Evolutionary conservation across 2,329 filamentous ascomycete genomes (phyloP), one percentile per base, ranked within the genome.

Genomic region (Sclerotinia glacialis): DNA sequence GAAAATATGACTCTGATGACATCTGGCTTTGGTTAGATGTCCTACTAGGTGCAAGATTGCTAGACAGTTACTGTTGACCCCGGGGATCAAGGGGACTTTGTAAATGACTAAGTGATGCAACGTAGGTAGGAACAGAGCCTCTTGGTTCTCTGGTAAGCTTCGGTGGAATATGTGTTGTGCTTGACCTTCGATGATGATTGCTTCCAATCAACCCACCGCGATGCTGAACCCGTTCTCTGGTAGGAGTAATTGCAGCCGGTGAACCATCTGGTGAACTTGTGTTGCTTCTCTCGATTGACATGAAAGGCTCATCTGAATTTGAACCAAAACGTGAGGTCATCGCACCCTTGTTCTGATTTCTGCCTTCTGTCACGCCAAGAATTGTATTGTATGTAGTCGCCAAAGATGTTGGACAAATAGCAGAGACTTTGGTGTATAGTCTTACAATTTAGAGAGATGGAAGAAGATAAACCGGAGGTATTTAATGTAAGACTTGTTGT

Each of bases 191-290:
- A 47, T 6, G 28, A 12, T 21, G 28, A 12, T 7, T 42, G n/a
- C 7, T 49, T 49, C 44, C 21, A 5, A 37, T 18, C 8, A 34
- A 12, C 4, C 56, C 56, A 49, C 56, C 18, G 6, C 44, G 28
- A 6, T 47, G 28, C 5, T 34, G 56, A 5, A 3, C 18, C 18
- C 44, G n/a, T 37, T 49, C 42, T 60, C 28, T 37, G 21, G 11
- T 11, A 7, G 7, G 42, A 49, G 26, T 2, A 0, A 12, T 2
- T 34, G 12, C 3, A 37, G 56, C 0, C 3, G 18, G 0, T 2
- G 7, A 0, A 23, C 11, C 3, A 3, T 37, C 21, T 7, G 8
- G 21, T 2, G 14, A 49, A n/a, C 7, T 3, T 34, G 40, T 4
- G 1, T 59, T 6, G 12, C 14, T 60, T 16, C 44, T 11, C 11